Percentiles rank a stretch among this genome's conserved stretches.
Conservation (phyloP, 192 early-diverging fungal genomes). For the Chytriomyces sp. region DNA sequence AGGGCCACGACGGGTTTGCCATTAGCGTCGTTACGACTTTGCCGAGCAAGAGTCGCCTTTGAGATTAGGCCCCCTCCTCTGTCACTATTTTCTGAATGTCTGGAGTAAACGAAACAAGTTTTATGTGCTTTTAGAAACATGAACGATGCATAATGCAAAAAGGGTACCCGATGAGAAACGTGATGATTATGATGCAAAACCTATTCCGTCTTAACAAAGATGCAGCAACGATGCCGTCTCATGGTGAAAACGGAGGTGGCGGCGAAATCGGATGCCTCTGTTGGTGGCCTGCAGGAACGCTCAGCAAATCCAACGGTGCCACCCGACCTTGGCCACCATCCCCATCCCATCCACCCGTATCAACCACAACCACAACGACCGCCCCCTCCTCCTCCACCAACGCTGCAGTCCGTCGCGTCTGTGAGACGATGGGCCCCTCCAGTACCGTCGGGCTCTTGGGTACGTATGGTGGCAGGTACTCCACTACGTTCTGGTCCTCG, state of each 20-base stretch:
- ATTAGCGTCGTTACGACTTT: background rate
- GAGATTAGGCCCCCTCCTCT: too few species aligned
- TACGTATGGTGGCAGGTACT: background rate
- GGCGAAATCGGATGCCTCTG: background rate
- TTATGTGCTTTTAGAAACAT: too few species aligned
- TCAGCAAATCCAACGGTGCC: background rate
- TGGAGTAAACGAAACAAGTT: too few species aligned
- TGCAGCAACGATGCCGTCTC: too few species aligned
- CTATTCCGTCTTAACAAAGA: too few species aligned
- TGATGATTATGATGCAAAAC: too few species aligned
- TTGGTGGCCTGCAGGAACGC: background rate
- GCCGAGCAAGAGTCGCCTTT: too few species aligned
- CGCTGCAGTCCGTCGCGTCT: background rate
- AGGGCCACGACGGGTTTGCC: slow-evolving; percentile 18
- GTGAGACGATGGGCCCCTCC: background rate
- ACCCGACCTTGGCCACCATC: background rate
- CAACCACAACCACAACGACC: background rate
- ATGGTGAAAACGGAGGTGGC: background rate
- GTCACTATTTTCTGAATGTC: too few species aligned
- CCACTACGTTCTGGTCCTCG: background rate
- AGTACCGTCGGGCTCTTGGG: background rate
- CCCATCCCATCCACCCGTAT: background rate
- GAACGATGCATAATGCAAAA: too few species aligned
- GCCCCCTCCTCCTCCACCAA: background rate
- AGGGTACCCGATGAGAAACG: too few species aligned